phyloP scores from a whole-genome alignment of 140 eudicot species.

The Oenanthe javanica region DNA sequence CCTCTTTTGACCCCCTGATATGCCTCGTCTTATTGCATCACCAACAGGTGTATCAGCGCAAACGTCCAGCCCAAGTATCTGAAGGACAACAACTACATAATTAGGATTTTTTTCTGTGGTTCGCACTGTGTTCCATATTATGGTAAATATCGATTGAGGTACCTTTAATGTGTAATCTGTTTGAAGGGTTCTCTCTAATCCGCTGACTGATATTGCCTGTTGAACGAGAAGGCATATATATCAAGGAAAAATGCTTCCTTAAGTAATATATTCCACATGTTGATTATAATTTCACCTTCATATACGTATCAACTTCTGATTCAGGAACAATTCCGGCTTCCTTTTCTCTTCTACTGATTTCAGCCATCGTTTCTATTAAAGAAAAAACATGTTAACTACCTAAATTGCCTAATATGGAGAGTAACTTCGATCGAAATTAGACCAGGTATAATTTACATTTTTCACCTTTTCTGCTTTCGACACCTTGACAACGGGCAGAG shows the following conservation, averaged over 20 bases:
- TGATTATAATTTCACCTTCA: constrained; percentile 39
- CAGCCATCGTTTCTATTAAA: constrained; percentile 20
- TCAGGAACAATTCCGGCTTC: constrained; percentile 60
- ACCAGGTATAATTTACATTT: not conserved
- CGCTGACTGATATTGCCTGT: constrained; percentile 35
- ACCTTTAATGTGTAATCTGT: constrained; percentile 43
- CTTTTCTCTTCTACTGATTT: constrained; percentile 62
- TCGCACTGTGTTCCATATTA: not conserved
- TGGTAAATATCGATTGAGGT: not conserved
- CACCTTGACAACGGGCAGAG: constrained; percentile 66
- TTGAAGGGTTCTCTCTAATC: constrained; percentile 33
- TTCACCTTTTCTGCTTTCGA: constrained; percentile 63
- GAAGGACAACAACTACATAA: not conserved
- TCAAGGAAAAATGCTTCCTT: not conserved
- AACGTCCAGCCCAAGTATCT: constrained; percentile 52
- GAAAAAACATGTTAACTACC: not conserved
- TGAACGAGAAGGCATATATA: not conserved
- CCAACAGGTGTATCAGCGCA: constrained; percentile 51
- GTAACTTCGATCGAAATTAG: not conserved
- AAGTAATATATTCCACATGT: not conserved
- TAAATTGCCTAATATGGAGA: not conserved
- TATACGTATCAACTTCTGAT: constrained; percentile 55
- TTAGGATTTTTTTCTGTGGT: not conserved
- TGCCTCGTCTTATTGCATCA: constrained; percentile 43
- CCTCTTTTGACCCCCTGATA: constrained; percentile 59